Evolutionary conservation across 2,329 filamentous ascomycete genomes (phyloP).

Genomic region (Fusarium tjaetaba): DNA sequence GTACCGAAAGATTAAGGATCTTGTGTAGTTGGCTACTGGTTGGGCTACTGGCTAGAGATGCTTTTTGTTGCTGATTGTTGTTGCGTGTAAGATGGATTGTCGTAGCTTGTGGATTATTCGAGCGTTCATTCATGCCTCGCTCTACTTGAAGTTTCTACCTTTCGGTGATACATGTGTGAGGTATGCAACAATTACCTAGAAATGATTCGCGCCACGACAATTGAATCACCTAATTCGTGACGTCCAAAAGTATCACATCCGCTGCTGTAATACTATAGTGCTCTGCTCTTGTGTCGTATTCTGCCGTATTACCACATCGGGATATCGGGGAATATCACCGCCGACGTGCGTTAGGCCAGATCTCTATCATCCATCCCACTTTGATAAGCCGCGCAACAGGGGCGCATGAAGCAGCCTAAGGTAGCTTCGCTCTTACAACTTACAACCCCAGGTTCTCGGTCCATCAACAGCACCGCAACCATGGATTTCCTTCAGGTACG

Average conservation of each 20-base stretch:
- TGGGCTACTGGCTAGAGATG: slow-evolving; percentile 30
- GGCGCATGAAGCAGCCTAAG: slow-evolving; percentile 1
- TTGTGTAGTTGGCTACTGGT: slow-evolving; percentile 28
- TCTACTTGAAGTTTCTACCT: background rate
- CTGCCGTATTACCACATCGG: slow-evolving; percentile 19
- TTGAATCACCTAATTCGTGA: background rate
- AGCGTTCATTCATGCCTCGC: slow-evolving; percentile 24
- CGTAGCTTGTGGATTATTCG: slow-evolving; percentile 42
- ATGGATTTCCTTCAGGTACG: slow-evolving; percentile 61
- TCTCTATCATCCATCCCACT: slow-evolving; percentile 31
- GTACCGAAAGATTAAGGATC: slow-evolving; percentile 1
- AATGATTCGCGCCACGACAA: background rate
- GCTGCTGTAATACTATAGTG: background rate
- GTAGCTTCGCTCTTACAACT: slow-evolving; percentile 36
- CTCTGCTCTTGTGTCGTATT: background rate
- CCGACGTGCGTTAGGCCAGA: slow-evolving; percentile 38
- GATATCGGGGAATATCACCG: slow-evolving; percentile 31
- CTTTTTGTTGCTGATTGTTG: slow-evolving; percentile 33
- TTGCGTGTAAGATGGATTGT: slow-evolving; percentile 41
- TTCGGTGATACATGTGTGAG: slow-evolving; percentile 12
- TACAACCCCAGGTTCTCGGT: slow-evolving; percentile 35
- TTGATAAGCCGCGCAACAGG: slow-evolving; percentile 17
- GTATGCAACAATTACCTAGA: background rate
- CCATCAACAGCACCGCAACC: slow-evolving; percentile 40
- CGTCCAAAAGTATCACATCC: background rate